phyloP scores from a whole-genome alignment of 2,329 filamentous ascomycete species.

The Penicillium sp. region DNA sequence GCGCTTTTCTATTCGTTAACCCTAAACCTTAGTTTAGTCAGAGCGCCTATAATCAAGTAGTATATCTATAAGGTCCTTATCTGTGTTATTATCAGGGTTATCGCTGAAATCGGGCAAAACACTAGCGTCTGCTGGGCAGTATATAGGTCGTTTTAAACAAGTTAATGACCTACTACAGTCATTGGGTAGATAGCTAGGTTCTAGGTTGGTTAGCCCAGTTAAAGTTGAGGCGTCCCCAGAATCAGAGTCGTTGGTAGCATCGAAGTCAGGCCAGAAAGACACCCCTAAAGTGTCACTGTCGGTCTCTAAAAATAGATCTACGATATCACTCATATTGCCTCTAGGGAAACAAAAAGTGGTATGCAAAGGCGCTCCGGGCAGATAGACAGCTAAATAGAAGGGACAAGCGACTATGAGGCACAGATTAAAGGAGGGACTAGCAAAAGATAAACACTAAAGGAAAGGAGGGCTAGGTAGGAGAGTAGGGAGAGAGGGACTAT shows the following conservation, averaged over 20 bases:
- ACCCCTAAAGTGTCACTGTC: too few species aligned
- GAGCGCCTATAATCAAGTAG: constrained; percentile 16
- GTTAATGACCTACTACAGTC: too few species aligned
- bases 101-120: constrained; percentile 9
- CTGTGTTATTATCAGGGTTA: constrained; percentile 8
- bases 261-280: too few species aligned
- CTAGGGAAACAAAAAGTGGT: constrained; percentile 1
- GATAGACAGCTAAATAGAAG: constrained; percentile 1
- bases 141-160: background rate
- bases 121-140: background rate
- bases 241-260: too few species aligned
- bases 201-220: too few species aligned
- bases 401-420: constrained; percentile 1
- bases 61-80: constrained; percentile 12
- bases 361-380: constrained; percentile 3
- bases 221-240: too few species aligned
- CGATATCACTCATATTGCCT: too few species aligned
- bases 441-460: constrained; percentile 2
- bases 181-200: too few species aligned
- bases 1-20: constrained; percentile 9
- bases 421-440: constrained; percentile 4
- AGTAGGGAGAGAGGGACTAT: background rate
- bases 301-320: too few species aligned
- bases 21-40: constrained; percentile 6
- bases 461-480: constrained; percentile 4